Evolutionary conservation across 805 yeast species (phyloP).

Genomic region (Wickerhamomyces sydowiorum): DNA sequence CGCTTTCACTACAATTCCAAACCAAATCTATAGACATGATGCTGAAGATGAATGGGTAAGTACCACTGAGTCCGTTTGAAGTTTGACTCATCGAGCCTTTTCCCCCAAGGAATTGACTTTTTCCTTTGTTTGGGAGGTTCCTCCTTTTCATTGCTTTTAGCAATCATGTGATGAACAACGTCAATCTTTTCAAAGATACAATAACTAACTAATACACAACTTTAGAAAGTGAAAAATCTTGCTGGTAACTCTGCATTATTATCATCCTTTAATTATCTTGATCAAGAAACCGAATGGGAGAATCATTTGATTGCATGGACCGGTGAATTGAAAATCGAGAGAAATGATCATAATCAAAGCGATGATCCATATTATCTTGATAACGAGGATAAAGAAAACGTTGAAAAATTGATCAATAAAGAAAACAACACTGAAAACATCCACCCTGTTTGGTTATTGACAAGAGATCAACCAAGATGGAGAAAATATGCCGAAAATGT

Average conservation of each 20-base stretch:
- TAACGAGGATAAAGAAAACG: conserved; percentile 45
- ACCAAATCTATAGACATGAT: conserved; percentile 43
- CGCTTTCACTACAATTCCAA: conserved; percentile 65
- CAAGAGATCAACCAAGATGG: conserved; percentile 80
- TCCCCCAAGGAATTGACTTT: no score
- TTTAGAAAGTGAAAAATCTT: conserved; percentile 55
- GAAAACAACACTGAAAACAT: conserved; percentile 45
- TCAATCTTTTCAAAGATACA: no score
- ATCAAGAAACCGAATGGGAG: conserved; percentile 73
- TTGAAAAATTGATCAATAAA: conserved; percentile 41
- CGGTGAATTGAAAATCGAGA: conserved; percentile 57
- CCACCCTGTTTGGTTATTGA: conserved; percentile 85
- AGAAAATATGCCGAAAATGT: conserved; percentile 84
- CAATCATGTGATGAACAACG: not conserved
- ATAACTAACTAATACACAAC: conserved; percentile 4
- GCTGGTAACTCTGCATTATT: conserved; percentile 85
- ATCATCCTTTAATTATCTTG: conserved; percentile 63
- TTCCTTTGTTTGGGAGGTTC: no score
- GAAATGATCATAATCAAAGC: conserved; percentile 5
- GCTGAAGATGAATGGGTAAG: conserved; percentile 24
- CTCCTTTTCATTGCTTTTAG: no score
- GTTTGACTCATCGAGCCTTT: no score
- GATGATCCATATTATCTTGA: conserved; percentile 60
- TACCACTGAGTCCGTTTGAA: not conserved
- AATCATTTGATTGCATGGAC: conserved; percentile 92